Conservation (phyloP, 345 rosid genomes). For the Citrus glauca region DNA sequence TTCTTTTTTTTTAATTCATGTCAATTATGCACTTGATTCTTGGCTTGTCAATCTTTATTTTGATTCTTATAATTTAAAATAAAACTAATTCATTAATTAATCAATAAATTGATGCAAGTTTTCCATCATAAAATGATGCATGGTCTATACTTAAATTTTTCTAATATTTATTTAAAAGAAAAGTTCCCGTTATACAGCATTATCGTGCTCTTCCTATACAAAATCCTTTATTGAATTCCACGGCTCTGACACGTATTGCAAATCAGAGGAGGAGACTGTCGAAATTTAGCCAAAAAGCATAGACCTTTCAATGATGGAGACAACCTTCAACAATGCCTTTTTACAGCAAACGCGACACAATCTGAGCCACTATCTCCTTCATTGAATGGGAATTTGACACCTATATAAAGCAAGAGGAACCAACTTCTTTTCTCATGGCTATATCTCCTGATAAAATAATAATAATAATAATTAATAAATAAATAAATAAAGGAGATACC, state of each 20-base stretch:
- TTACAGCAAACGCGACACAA: slow-evolving; percentile 20
- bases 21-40: too few species aligned
- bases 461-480: too few species aligned
- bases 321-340: slow-evolving; percentile 13
- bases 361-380: slow-evolving; percentile 26
- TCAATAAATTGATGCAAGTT: not conserved
- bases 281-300: not conserved
- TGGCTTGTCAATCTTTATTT: too few species aligned
- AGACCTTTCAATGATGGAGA: slow-evolving; percentile 23
- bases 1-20: too few species aligned
- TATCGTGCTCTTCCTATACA: not conserved
- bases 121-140: too few species aligned
- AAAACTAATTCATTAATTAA: too few species aligned
- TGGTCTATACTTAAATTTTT: not conserved
- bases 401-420: slow-evolving; percentile 25
- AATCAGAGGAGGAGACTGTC: not conserved
- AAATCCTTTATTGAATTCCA: not conserved
- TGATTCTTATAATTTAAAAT: too few species aligned
- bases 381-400: slow-evolving; percentile 34
- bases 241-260: not conserved
- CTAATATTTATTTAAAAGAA: too few species aligned
- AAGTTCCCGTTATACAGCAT: not conserved
- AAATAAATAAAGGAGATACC: slow-evolving; percentile 8
- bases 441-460: not conserved
- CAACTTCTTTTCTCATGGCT: not conserved